phyloP scores from a whole-genome alignment of 2,329 filamentous ascomycete species.

The Claviceps digitariae region DNA sequence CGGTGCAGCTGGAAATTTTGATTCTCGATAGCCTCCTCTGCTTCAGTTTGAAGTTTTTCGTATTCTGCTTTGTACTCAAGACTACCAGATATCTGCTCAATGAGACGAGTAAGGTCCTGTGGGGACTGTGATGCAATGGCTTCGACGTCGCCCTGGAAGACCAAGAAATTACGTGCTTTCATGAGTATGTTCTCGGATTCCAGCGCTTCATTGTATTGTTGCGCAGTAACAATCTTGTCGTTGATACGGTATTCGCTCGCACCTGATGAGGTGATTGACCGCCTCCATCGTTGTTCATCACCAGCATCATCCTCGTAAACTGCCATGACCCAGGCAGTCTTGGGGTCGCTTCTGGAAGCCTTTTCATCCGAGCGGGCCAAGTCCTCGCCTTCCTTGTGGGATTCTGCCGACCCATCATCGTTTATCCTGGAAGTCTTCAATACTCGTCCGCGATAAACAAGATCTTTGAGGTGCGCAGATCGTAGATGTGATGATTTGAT shows the following conservation, averaged over 20 bases:
- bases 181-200: constrained; percentile 95
- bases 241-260: constrained; percentile 96
- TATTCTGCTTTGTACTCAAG: constrained; percentile 91
- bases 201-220: constrained; percentile 84
- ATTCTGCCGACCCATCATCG: constrained; percentile 64
- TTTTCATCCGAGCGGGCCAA: constrained; percentile 47
- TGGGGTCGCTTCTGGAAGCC: constrained; percentile 67
- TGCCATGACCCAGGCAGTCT: constrained; percentile 97
- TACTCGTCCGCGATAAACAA: constrained; percentile 91
- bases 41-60: constrained; percentile 73
- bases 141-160: constrained; percentile 97
- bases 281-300: constrained; percentile 91
- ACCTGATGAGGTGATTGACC: constrained; percentile 76
- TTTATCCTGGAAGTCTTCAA: constrained; percentile 87
- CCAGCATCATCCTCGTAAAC: constrained; percentile 97
- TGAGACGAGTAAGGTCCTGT: constrained; percentile 80
- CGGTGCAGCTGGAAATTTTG: constrained; percentile 80
- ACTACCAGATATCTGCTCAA: constrained; percentile 96
- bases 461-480: constrained; percentile 82
- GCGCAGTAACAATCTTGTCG: constrained; percentile 73
- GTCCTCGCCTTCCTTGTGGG: constrained; percentile 49
- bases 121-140: constrained; percentile 92
- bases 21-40: constrained; percentile 77
- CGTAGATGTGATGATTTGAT: constrained; percentile 98
- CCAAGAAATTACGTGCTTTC: constrained; percentile 93